A percentile compares a stretch with the other conserved stretches of the same genome.
Evolutionary conservation across 108 stramenopile genomes (phyloP).

Genomic region (Aurantiochytrium sp.): DNA sequence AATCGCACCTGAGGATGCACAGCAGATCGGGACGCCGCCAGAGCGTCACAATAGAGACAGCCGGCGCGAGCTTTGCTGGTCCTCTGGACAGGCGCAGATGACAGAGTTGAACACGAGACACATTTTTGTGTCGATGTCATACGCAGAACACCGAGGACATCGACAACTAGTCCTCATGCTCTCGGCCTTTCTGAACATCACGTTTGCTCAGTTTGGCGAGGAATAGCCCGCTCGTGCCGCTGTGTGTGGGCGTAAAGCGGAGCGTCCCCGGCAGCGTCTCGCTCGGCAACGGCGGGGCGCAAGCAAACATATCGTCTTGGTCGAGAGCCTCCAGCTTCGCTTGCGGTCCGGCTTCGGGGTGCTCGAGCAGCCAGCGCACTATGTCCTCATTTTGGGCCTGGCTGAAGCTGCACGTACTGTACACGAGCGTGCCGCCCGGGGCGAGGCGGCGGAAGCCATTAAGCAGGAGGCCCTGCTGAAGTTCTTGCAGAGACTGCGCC

Average conservation of each 20-base stretch:
- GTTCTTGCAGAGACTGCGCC: slow-evolving; percentile 54
- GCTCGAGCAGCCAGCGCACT: slow-evolving; percentile 65
- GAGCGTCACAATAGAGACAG: too few relatives aligned
- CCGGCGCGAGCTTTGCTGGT: too few relatives aligned
- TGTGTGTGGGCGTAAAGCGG: not conserved
- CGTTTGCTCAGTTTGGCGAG: not conserved
- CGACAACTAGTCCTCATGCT: too few relatives aligned
- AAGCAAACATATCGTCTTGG: not conserved
- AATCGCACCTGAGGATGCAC: too few relatives aligned
- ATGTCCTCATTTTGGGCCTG: slow-evolving; percentile 78
- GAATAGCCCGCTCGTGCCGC: slow-evolving; percentile 18
- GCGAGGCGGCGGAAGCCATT: slow-evolving; percentile 72
- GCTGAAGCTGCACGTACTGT: slow-evolving; percentile 82
- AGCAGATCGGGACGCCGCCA: too few relatives aligned
- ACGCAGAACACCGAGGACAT: too few relatives aligned
- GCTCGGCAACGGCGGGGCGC: not conserved
- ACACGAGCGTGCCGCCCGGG: slow-evolving; percentile 75
- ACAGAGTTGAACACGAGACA: too few relatives aligned
- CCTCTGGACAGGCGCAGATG: too few relatives aligned
- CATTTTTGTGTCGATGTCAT: too few relatives aligned
- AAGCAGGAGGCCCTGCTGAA: slow-evolving; percentile 67
- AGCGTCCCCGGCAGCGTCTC: not conserved
- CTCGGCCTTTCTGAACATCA: too few relatives aligned
- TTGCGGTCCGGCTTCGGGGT: not conserved
- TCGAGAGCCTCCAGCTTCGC: not conserved